Conservation (phyloP, 2,329 filamentous ascomycete genomes). For the Xylaria sp. region DNA sequence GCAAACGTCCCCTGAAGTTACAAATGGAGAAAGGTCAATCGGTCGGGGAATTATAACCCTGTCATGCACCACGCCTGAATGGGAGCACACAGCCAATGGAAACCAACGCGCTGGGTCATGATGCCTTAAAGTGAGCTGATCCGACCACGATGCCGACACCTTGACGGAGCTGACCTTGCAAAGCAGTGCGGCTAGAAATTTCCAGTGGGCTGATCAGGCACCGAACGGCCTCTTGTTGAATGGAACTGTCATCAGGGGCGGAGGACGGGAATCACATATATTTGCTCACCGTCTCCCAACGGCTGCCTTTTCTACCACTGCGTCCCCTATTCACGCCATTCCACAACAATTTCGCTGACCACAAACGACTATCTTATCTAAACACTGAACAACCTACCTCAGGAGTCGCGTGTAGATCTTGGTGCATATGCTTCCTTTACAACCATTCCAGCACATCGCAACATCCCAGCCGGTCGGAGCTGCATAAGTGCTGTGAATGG, state of each 20-base stretch:
- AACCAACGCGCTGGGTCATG: slow-evolving; percentile 36
- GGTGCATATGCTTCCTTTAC: slow-evolving; percentile 12
- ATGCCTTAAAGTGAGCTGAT: slow-evolving; percentile 39
- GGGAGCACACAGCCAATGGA: slow-evolving; percentile 35
- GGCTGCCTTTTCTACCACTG: slow-evolving; percentile 14
- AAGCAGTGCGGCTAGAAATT: slow-evolving; percentile 32
- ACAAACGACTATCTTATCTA: slow-evolving; percentile 7
- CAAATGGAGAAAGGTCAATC: slow-evolving; percentile 34
- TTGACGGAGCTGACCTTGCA: slow-evolving; percentile 33
- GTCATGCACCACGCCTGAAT: slow-evolving; percentile 36
- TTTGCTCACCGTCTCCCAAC: slow-evolving; percentile 32
- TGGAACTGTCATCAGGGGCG: slow-evolving; percentile 33
- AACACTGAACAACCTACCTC: slow-evolving; percentile 13
- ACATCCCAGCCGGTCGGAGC: slow-evolving; percentile 21
- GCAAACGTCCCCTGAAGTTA: slow-evolving; percentile 31
- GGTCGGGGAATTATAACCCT: slow-evolving; percentile 33
- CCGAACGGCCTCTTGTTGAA: slow-evolving; percentile 35
- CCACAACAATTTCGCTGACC: slow-evolving; percentile 19
- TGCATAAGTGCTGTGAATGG: slow-evolving; percentile 22
- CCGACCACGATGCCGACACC: slow-evolving; percentile 26
- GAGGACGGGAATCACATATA: slow-evolving; percentile 34
- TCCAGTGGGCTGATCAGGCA: slow-evolving; percentile 35
- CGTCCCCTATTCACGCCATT: slow-evolving; percentile 22
- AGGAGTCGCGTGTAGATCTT: neutral
- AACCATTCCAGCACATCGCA: slow-evolving; percentile 13